Base-by-base conservation (phyloP, 164 flowering plant species). In the Piper longum region DNA sequence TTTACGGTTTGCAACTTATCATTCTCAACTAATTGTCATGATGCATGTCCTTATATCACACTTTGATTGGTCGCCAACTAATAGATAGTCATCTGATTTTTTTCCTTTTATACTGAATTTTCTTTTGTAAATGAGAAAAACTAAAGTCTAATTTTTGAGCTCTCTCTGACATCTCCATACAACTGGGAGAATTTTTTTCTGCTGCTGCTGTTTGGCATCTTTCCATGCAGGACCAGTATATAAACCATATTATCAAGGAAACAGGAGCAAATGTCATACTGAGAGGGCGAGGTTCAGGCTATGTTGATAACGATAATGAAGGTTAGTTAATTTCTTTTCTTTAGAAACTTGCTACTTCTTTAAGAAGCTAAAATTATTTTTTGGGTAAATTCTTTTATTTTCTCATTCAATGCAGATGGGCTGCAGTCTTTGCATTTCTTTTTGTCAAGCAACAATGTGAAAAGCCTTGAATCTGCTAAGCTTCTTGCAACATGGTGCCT, bases 221-320 rank as follows among this genome's bases (percentile, higher is more conserved):
- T 81, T 80, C 60, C 66, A 64, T 87, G 96, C 99, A 95, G 97
- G 99, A 95, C 75, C 99, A 88, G 81, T 91, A 90, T 83, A 84
- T 95, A 89, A 91, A 88, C 80, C 99, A 95, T 89, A 95, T 95
- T 85, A 87, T 88, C 88, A 89, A 88, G 88, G 99, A 87, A 88
- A 95, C 99, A 80, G 99, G 99, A 81, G 96, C 87, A 68, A 80
- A 81, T 70, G 97, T 95, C 63, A 59, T 79, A 75, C 79, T 95
- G 57, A 86, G 85, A 76, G 99, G 99, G 61, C 76, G 68, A 44
- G 93, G 89, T 72, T 82, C 95, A 56, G 96, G 85, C 61, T 68
- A 66, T 71, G 48, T 59, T 66, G 93, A 80, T 64, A 73, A 68
- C 63, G 73, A 62, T 18, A 85, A 83, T 80, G 99, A 97, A 87